Conservation (phyloP, 129 eudicot genomes). For the Chrysanthemum seticuspe region DNA sequence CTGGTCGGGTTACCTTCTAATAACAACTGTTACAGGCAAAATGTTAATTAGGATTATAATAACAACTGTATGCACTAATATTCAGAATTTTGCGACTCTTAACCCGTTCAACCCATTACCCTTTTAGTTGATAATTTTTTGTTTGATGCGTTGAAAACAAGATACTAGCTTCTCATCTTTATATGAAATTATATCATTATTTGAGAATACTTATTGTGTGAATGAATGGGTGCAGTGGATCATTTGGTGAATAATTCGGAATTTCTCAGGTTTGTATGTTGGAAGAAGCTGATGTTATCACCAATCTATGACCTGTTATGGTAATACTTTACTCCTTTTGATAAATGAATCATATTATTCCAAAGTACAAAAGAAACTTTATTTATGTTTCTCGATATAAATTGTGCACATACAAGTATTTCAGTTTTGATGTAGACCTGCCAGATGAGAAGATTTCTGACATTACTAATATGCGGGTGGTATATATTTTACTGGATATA, state of each 20-base stretch:
- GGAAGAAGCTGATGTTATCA: slow-evolving; percentile 30
- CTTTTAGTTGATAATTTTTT: not conserved
- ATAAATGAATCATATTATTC: too few species aligned
- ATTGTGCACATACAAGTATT: not conserved
- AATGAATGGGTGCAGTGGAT: slow-evolving; percentile 9
- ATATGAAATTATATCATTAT: too few species aligned
- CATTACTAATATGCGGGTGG: not conserved
- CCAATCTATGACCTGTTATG: slow-evolving; percentile 30
- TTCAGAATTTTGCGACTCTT: not conserved
- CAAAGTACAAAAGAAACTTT: too few species aligned
- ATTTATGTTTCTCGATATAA: not conserved
- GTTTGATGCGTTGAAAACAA: not conserved
- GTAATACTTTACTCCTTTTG: slow-evolving; percentile 17
- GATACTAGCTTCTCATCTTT: not conserved
- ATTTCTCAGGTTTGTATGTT: slow-evolving; percentile 28
- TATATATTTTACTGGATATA: slow-evolving; percentile 27
- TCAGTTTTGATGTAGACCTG: not conserved
- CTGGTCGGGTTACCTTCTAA: too few species aligned
- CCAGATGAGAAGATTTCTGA: not conserved
- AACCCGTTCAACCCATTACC: not conserved
- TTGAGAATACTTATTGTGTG: too few species aligned
- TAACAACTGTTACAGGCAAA: not conserved
- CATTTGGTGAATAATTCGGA: slow-evolving; percentile 44
- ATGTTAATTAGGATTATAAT: not conserved
- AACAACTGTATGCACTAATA: not conserved